Evolutionary conservation across 2,329 filamentous ascomycete genomes (phyloP).

Genomic region (Chaetomium sp.): DNA sequence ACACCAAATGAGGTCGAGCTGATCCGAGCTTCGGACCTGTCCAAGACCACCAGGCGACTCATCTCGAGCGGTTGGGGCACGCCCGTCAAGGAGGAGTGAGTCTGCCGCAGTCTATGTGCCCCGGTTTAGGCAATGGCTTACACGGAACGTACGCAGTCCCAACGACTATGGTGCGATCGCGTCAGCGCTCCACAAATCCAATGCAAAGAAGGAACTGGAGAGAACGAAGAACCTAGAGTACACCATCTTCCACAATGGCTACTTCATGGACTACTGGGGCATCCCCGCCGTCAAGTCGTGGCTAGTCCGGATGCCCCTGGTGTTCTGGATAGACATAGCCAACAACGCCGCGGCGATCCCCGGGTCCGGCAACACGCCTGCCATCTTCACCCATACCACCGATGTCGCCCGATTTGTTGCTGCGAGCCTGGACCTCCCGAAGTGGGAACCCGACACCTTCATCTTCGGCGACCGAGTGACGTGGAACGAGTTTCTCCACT

Average conservation of each 20-base stretch:
- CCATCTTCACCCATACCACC: constrained; percentile 51
- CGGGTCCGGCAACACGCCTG: constrained; percentile 48
- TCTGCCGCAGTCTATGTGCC: constrained; percentile 4
- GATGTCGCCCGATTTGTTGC: constrained; percentile 53
- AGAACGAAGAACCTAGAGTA: constrained; percentile 41
- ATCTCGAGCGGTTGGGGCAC: constrained; percentile 49
- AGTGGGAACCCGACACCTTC: constrained; percentile 47
- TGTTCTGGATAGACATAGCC: constrained; percentile 45
- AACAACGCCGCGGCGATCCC: constrained; percentile 52
- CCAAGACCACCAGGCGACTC: constrained; percentile 44
- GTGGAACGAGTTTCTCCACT: constrained; percentile 48
- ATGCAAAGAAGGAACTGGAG: constrained; percentile 34
- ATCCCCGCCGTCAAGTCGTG: constrained; percentile 44
- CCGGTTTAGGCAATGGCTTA: not conserved
- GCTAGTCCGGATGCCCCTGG: constrained; percentile 44
- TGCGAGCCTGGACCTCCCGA: constrained; percentile 44
- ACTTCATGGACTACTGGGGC: constrained; percentile 52
- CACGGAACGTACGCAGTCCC: not conserved
- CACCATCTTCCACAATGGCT: constrained; percentile 46
- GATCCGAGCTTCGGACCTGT: constrained; percentile 47
- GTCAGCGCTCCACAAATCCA: constrained; percentile 16
- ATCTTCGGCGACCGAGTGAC: constrained; percentile 47
- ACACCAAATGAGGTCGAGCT: constrained; percentile 36
- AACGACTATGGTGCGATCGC: constrained; percentile 5
- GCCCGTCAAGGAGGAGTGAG: constrained; percentile 40